Conservation (phyloP, 495 filamentous ascomycete genomes). For the Penicillium salamii region DNA sequence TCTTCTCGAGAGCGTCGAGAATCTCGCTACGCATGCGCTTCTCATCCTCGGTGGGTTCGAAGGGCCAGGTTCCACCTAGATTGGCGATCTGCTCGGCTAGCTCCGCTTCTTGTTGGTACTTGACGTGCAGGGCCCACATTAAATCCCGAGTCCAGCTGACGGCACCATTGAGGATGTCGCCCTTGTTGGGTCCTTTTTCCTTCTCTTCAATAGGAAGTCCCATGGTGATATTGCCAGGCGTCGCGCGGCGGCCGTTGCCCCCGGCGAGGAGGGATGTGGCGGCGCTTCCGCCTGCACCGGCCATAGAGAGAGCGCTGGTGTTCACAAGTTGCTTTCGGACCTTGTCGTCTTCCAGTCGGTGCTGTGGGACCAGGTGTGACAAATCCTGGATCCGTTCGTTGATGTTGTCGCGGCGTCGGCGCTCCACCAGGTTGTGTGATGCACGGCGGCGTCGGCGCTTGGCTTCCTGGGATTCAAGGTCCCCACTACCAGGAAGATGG, state of each 20-base stretch:
- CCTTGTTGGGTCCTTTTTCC: conserved; percentile 98
- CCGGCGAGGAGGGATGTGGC: conserved; percentile 84
- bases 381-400: conserved; percentile 98
- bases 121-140: conserved; percentile 91
- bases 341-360: conserved; percentile 95
- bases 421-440: conserved; percentile 94
- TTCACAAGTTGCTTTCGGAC: conserved; percentile 91
- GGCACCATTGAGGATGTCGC: conserved; percentile 94
- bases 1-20: conserved; percentile 76
- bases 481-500: conserved; percentile 45
- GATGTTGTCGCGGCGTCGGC: conserved; percentile 93
- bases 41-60: conserved; percentile 87
- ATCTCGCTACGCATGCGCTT: conserved; percentile 92
- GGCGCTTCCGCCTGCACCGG: conserved; percentile 69
- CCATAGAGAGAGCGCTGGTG: conserved; percentile 81
- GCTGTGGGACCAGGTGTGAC: conserved; percentile 85
- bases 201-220: conserved; percentile 93
- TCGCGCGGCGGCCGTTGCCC: conserved; percentile 75
- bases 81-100: conserved; percentile 69
- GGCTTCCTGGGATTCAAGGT: conserved; percentile 79
- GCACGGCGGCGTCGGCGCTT: conserved; percentile 87
- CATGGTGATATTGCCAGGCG: conserved; percentile 81
- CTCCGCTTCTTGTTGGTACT: conserved; percentile 84
- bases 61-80: conserved; percentile 71
- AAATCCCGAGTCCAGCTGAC: conserved; percentile 96